phyloP scores from a whole-genome alignment of 208 protist species.

The Acanthamoeba triangularis region DNA sequence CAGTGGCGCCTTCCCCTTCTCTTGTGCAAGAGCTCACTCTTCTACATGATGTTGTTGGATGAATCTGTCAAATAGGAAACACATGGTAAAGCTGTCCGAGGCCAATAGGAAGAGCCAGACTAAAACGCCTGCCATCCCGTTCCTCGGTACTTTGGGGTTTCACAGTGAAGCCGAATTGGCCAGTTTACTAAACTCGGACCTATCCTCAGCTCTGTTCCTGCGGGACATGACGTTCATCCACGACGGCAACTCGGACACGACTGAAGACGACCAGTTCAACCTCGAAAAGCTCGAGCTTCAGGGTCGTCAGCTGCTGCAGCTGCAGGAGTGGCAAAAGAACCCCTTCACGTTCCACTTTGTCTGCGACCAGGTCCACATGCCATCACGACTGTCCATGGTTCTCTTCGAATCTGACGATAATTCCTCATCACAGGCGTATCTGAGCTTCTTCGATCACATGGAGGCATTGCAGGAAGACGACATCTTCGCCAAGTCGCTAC shows the following conservation, averaged over 20 bases:
- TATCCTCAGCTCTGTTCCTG: not conserved
- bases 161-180: too few species aligned
- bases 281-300: constrained; percentile 5
- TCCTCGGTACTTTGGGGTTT: not conserved
- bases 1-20: not conserved
- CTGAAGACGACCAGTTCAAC: not conserved
- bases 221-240: constrained; percentile 32
- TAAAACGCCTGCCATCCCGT: not conserved
- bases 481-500: not conserved
- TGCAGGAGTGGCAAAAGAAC: not conserved
- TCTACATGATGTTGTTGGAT: too few species aligned
- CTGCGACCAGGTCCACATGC: not conserved
- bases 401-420: too few species aligned
- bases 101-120: not conserved
- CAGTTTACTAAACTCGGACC: too few species aligned
- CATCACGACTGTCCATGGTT: too few species aligned
- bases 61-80: too few species aligned
- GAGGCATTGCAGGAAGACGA: not conserved
- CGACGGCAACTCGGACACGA: constrained; percentile 32
- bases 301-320: not conserved
- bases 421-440: not conserved
- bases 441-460: not conserved
- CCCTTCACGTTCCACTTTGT: not conserved
- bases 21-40: too few species aligned
- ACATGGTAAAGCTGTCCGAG: not conserved